Evolutionary conservation across 768 basidiomycete species (phyloP), one percentile per base, ranked within the genome.

Genomic region (Boletellus ananas): DNA sequence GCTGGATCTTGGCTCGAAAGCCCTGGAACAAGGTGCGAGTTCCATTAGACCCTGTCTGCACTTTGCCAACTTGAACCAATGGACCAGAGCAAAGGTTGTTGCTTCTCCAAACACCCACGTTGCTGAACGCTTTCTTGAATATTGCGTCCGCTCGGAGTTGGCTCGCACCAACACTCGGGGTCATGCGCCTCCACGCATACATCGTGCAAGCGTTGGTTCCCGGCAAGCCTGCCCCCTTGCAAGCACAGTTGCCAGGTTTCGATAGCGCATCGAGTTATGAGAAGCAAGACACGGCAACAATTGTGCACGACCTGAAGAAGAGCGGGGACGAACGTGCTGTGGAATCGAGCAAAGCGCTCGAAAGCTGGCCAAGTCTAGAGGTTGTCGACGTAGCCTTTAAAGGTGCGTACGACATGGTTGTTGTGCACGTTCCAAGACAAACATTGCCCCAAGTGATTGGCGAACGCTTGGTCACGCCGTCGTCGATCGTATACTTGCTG

Each of bases 91-190:
- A 91, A 78, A 71, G 73, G 10, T 60, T 75, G 18, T 61, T 94
- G 13, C 75, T 97, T 2, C 77, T 91, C 1, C 83, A 84, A 58
- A 79, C 80, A 0, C 91, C 90, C 5, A 65, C 77, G 13, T 70
- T 95, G 5, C 78, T 95, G 25, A 87, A 78, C 41, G 90, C 93
- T 0, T 74, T 97, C 21, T 78, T 94, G 46, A 87, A 81, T 58
- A 89, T 96, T 54, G 78, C 87, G 0, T 78, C 89, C 17, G 79
- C 94, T 0, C 90, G 93, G 56, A 92, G 84, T 62, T 99, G 94
- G 94, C 81, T 98, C 9, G 62, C 78, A 5, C 86, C 92, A 1
- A 84, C 90, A 0, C 72, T 94, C 34, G 73, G 79, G 27, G 75
- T 85, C 58, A 88, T 96, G 81, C 85, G 85, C 34, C 71, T 99